phyloP scores from a whole-genome alignment of 2,329 filamentous ascomycete genomes.

The Ascochyta rabiei region DNA sequence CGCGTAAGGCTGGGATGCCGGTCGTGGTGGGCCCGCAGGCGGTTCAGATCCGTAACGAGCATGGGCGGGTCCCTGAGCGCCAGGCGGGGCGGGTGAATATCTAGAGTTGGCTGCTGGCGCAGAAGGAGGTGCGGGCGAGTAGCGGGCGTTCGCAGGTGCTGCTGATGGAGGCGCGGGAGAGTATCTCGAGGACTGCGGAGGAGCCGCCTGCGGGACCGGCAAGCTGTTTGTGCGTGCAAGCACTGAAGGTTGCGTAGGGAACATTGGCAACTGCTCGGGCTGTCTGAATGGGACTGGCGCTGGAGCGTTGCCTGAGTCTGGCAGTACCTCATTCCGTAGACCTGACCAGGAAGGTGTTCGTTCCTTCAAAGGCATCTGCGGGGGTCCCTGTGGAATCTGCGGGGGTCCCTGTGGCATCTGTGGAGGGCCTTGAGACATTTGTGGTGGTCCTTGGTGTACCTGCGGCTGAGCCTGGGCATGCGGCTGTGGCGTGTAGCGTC shows the following conservation, averaged over 20 bases:
- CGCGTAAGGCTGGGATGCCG: constrained; percentile 60
- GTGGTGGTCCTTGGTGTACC: constrained; percentile 27
- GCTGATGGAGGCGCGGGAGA: constrained; percentile 43
- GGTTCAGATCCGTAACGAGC: constrained; percentile 49
- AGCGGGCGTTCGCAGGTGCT: constrained; percentile 46
- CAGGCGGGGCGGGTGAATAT: constrained; percentile 51
- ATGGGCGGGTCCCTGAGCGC: constrained; percentile 42
- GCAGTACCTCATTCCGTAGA: constrained; percentile 43
- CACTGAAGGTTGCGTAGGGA: constrained; percentile 41
- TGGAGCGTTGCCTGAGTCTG: constrained; percentile 27
- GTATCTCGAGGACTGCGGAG: constrained; percentile 39
- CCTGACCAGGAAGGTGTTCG: constrained; percentile 45
- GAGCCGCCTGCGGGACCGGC: constrained; percentile 38
- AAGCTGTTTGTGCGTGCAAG: constrained; percentile 40
- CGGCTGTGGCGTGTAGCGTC: constrained; percentile 49
- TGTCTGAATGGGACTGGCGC: constrained; percentile 45
- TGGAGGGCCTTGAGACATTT: constrained; percentile 32
- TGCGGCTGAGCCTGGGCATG: constrained; percentile 33
- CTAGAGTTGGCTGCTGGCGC: constrained; percentile 43
- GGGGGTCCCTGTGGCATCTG: constrained; percentile 30
- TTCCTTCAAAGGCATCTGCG: constrained; percentile 37
- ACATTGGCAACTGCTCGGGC: constrained; percentile 50
- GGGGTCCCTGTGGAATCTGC: constrained; percentile 24
- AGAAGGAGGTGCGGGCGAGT: constrained; percentile 50
- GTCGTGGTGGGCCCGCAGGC: constrained; percentile 34